Evolutionary conservation across 139 green algal genomes (phyloP).

Genomic region (Ostreobium quekettii): DNA sequence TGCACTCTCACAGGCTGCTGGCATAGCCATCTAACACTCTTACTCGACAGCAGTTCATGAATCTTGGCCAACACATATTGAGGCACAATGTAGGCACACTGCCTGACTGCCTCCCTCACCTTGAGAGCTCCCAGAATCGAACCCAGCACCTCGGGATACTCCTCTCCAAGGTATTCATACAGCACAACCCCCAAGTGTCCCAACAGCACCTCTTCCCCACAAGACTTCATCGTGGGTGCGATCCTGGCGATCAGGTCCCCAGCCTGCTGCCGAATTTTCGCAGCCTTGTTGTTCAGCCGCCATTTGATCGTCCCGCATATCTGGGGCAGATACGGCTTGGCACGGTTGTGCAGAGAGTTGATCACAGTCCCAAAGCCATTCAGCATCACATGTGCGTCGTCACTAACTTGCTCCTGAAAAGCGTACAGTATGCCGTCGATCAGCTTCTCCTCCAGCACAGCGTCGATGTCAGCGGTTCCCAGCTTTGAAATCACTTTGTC

Average conservation of each 20-base stretch:
- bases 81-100: not conserved
- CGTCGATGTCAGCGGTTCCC: constrained; percentile 87
- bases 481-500: constrained; percentile 83
- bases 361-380: constrained; percentile 96
- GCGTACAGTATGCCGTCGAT: constrained; percentile 98
- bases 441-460: constrained; percentile 91
- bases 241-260: constrained; percentile 93
- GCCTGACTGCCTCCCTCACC: not conserved
- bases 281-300: constrained; percentile 97
- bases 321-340: constrained; percentile 96
- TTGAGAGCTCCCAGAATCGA: constrained; percentile 95
- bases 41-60: too few species aligned
- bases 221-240: constrained; percentile 88
- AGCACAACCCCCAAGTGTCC: constrained; percentile 90
- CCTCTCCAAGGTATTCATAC: constrained; percentile 96
- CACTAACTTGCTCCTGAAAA: constrained; percentile 92
- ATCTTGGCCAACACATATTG: too few species aligned
- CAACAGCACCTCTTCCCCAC: constrained; percentile 94
- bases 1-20: too few species aligned
- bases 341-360: constrained; percentile 80
- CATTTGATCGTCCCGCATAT: constrained; percentile 99
- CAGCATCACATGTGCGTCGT: constrained; percentile 87
- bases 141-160: constrained; percentile 95
- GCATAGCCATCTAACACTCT: too few species aligned
- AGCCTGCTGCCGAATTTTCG: constrained; percentile 93